Evolutionary conservation across 805 yeast species (phyloP).

Genomic region (Hanseniaspora mollemarum): DNA sequence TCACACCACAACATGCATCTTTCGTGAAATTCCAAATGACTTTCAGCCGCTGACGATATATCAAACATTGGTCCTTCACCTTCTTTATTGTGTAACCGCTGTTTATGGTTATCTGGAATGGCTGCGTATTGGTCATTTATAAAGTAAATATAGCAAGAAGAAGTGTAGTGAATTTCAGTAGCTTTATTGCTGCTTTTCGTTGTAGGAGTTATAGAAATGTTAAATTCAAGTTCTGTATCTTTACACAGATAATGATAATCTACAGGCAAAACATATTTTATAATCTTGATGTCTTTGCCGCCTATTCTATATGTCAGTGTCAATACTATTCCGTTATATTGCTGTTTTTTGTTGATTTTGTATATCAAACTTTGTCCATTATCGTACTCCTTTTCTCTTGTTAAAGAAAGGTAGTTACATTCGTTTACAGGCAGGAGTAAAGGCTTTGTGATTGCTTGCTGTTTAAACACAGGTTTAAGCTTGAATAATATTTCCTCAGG

Average conservation of each 20-base stretch:
- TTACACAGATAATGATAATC: slow-evolving; percentile 2
- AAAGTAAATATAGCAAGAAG: slow-evolving; percentile 9
- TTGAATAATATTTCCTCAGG: slow-evolving; percentile 8
- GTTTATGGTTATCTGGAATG: not conserved
- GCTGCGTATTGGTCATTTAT: slow-evolving; percentile 9
- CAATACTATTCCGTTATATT: slow-evolving; percentile 4
- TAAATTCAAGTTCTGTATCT: not conserved
- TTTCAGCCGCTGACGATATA: not conserved
- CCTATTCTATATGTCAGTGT: not conserved
- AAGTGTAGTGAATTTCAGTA: slow-evolving; percentile 1
- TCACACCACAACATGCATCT: slow-evolving; percentile 8
- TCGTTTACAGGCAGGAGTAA: not conserved
- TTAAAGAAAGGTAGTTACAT: slow-evolving; percentile 3
- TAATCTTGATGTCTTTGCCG: not conserved
- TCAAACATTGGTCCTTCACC: not conserved
- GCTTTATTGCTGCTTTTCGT: not conserved
- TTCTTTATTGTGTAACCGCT: not conserved
- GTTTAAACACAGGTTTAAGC: slow-evolving; percentile 1
- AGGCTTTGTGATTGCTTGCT: not conserved
- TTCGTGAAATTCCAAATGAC: slow-evolving; percentile 12
- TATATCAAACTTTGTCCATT: not conserved
- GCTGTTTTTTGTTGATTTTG: slow-evolving; percentile 11
- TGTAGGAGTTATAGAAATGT: not conserved
- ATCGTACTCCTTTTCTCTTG: slow-evolving; percentile 2
- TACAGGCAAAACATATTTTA: not conserved